phyloP scores from a whole-genome alignment of 495 filamentous ascomycete species.

The Collariella sp. region DNA sequence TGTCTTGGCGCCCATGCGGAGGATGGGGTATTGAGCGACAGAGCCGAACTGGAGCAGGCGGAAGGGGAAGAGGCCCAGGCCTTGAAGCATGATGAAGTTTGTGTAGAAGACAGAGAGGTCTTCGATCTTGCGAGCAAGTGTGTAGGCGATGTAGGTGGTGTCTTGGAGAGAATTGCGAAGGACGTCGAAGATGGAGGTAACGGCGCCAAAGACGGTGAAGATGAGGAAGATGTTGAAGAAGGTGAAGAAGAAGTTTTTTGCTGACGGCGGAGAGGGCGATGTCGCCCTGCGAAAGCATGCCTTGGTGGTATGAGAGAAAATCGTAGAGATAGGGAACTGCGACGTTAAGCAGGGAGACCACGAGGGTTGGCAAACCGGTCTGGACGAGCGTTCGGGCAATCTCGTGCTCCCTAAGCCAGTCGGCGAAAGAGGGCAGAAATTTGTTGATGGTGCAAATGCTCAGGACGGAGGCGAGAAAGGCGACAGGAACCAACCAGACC shows the following conservation, averaged over 20 bases:
- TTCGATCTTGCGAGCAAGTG: conserved; percentile 67
- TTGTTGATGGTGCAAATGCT: conserved; percentile 68
- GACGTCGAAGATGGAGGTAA: conserved; percentile 58
- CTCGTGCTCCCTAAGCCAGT: conserved; percentile 55
- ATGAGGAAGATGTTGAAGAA: conserved; percentile 99
- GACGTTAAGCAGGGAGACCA: conserved; percentile 77
- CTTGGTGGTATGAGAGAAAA: conserved; percentile 81
- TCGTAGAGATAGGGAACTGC: conserved; percentile 92
- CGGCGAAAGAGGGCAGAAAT: conserved; percentile 61
- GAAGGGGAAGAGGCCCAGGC: conserved; percentile 84
- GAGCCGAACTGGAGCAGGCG: conserved; percentile 84
- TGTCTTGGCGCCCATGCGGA: conserved; percentile 69
- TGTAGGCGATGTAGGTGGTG: conserved; percentile 65
- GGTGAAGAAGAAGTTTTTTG: conserved; percentile 98
- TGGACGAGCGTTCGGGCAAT: conserved; percentile 68
- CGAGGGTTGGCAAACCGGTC: conserved; percentile 77
- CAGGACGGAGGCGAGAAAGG: conserved; percentile 68
- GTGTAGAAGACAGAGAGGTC: conserved; percentile 74
- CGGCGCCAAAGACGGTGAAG: conserved; percentile 85
- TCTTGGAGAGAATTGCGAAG: conserved; percentile 68
- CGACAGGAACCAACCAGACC: conserved; percentile 81
- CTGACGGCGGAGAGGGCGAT: conserved; percentile 92
- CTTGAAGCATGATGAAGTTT: conserved; percentile 91
- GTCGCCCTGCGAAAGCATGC: conserved; percentile 89
- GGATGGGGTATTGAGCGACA: conserved; percentile 75